phyloP scores from a whole-genome alignment of 495 filamentous ascomycete genomes.

The Rhizodiscina lignyota region DNA sequence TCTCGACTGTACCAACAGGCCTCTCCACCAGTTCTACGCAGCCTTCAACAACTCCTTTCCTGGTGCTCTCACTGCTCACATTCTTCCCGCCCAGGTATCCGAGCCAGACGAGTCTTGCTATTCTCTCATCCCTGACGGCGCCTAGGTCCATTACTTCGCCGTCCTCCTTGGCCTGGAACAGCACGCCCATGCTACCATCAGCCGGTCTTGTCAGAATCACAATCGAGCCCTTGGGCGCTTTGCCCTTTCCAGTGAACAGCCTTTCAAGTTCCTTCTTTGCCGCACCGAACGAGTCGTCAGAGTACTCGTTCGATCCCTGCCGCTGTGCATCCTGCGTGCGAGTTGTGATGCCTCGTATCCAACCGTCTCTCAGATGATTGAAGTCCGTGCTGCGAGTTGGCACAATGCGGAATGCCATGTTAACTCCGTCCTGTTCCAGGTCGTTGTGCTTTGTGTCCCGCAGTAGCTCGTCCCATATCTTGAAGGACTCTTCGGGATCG shows the following conservation, averaged over 20 bases:
- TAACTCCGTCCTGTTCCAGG: too few species aligned
- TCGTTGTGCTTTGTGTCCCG: constrained; percentile 29
- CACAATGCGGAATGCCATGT: constrained; percentile 61
- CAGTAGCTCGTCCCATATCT: constrained; percentile 58
- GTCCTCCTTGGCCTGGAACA: constrained; percentile 37
- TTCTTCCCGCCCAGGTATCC: constrained; percentile 76
- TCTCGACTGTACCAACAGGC: constrained; percentile 70
- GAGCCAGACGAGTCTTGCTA: constrained; percentile 72
- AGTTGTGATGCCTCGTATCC: constrained; percentile 65
- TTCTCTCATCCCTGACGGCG: constrained; percentile 54
- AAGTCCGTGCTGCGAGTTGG: constrained; percentile 85
- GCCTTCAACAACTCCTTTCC: constrained; percentile 72
- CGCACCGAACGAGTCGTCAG: constrained; percentile 53
- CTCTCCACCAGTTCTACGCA: constrained; percentile 76
- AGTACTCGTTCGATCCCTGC: constrained; percentile 17
- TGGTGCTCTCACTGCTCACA: constrained; percentile 68
- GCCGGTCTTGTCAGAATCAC: constrained; percentile 54
- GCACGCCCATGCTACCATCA: constrained; percentile 47
- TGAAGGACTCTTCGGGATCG: constrained; percentile 47
- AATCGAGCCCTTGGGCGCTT: constrained; percentile 57
- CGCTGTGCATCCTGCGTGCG: constrained; percentile 28
- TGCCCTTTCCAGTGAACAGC: constrained; percentile 53
- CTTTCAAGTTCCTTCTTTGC: constrained; percentile 60
- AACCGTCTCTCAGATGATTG: constrained; percentile 77
- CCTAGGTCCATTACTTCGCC: constrained; percentile 38